Evolutionary conservation across 345 rosid genomes (phyloP), one percentile per base, ranked within the genome.

Genomic region (Camelina sativa): DNA sequence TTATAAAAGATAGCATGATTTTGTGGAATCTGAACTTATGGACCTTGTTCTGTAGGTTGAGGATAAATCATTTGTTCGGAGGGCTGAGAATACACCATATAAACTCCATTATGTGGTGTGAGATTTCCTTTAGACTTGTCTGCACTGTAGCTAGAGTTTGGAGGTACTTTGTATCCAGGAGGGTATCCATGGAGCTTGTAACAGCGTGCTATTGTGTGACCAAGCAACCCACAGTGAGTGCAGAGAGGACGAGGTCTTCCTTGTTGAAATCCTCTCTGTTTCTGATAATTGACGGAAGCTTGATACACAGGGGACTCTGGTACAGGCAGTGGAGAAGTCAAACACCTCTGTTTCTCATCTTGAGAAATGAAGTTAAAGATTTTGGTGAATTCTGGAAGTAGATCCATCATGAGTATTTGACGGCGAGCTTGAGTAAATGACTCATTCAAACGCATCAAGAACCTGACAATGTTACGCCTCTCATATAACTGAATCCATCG

Each of bases 281-380:
- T 59, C 0, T 34, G 23, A 2, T 16, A 20, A 8, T 0, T 8
- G 4, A 32, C 3, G 0, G n/a, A 2, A 3, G 65, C 28, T 35
- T 60, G 46, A 17, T 37, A 60, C 0, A 60, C 37, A 1, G 3
- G 15, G 0, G 15, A 8, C 1, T 37, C 23, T 30, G 23, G 8
- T 4, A 25, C 28, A 0, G 13, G 10, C 8, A 20, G 1, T 1
- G 1, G 0, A 12, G 19, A 12, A 30, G 6, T 12, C 0, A 30
- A 7, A 0, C 3, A 4, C 0, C 10, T 5, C 1, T 57, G 41
- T 13, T 57, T 41, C 2, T 57, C 62, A 57, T 57, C 20, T 57
- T 57, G 62, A 32, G 38, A 7, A 0, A 56, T n/a, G 10, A 28
- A 15, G 61, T 56, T 25, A 5, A 12, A 30, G 0, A 15, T 28